A percentile compares a stretch with the other conserved stretches of the same genome.
phyloP scores from a whole-genome alignment of 805 yeast genomes.

The Nakazawaea wyomingensis region DNA sequence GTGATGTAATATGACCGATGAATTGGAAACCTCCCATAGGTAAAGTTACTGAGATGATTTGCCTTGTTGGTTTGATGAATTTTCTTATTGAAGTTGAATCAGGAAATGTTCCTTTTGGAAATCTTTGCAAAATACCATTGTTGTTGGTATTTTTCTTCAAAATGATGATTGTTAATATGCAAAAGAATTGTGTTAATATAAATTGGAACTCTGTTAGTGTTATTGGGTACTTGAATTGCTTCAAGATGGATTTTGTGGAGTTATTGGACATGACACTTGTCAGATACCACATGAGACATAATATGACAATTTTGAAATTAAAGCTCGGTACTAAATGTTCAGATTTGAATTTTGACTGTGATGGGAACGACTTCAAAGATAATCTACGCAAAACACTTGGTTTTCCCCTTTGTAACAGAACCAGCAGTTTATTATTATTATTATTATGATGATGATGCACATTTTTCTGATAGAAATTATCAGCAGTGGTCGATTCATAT shows the following conservation, averaged over 20 bases:
- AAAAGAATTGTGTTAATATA: conserved; percentile 59
- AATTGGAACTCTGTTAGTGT: conserved; percentile 88
- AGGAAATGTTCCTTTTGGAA: conserved; percentile 51
- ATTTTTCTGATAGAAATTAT: background rate
- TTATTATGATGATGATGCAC: background rate
- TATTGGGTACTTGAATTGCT: conserved; percentile 71
- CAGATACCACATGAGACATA: conserved; percentile 78
- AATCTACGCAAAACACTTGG: conserved; percentile 1
- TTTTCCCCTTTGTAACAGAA: background rate
- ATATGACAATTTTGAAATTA: conserved; percentile 5
- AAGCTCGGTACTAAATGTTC: conserved; percentile 4
- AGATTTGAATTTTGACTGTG: conserved; percentile 6
- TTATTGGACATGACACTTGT: conserved; percentile 78
- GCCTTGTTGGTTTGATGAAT: conserved; percentile 49
- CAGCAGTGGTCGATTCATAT: background rate
- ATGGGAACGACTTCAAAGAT: conserved; percentile 3
- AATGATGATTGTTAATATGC: conserved; percentile 38
- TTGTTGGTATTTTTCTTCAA: conserved; percentile 22
- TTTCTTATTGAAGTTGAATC: conserved; percentile 24
- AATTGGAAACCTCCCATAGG: conserved; percentile 97
- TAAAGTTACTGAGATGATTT: conserved; percentile 59
- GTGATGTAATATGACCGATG: conserved; percentile 85
- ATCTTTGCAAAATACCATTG: conserved; percentile 23
- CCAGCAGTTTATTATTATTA: background rate
- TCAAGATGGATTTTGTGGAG: conserved; percentile 72